These are phyloP conservation scores for Nakazawaea ernobii DNA, from an alignment of 805 yeast genomes.

Conservation along the genomic window DNA sequence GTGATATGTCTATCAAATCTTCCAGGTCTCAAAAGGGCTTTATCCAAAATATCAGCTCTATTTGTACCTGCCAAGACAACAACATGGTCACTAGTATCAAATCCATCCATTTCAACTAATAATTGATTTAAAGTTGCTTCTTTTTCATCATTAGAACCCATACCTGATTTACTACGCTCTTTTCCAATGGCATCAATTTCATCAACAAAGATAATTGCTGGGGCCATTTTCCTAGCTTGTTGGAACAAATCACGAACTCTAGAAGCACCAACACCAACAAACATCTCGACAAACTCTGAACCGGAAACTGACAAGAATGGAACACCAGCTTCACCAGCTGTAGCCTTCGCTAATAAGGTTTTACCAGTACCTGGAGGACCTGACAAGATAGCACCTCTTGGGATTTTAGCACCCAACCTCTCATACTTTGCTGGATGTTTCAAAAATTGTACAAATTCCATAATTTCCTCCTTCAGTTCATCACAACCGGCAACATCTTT, in stretches of 20 bases:
- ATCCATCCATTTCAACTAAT: conserved; percentile 95
- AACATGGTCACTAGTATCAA: conserved; percentile 80
- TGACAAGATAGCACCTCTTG: conserved; percentile 89
- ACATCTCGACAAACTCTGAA: conserved; percentile 95
- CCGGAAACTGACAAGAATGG: conserved; percentile 91
- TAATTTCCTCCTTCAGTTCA: conserved; percentile 90
- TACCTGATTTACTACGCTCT: conserved; percentile 60
- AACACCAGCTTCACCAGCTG: conserved; percentile 96
- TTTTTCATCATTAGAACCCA: conserved; percentile 88
- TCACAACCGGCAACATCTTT: conserved; percentile 93
- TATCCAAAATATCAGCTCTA: conserved; percentile 85
- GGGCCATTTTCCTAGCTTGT: conserved; percentile 86
- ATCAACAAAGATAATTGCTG: conserved; percentile 86
- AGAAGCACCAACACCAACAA: conserved; percentile 94
- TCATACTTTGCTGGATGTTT: conserved; percentile 84
- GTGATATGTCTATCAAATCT: conserved; percentile 88
- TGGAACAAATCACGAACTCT: conserved; percentile 90
- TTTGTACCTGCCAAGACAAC: conserved; percentile 95
- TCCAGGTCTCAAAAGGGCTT: conserved; percentile 90
- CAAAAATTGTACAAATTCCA: conserved; percentile 90
- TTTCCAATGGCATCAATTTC: conserved; percentile 97
- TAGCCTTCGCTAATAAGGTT: conserved; percentile 86
- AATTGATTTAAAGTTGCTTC: conserved; percentile 90
- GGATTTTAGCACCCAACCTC: conserved; percentile 86
- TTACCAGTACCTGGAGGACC: conserved; percentile 99